These are phyloP conservation scores for Eremothecium coryli DNA, from an alignment of 1,139 yeast genomes.

Conservation along the genomic window DNA sequence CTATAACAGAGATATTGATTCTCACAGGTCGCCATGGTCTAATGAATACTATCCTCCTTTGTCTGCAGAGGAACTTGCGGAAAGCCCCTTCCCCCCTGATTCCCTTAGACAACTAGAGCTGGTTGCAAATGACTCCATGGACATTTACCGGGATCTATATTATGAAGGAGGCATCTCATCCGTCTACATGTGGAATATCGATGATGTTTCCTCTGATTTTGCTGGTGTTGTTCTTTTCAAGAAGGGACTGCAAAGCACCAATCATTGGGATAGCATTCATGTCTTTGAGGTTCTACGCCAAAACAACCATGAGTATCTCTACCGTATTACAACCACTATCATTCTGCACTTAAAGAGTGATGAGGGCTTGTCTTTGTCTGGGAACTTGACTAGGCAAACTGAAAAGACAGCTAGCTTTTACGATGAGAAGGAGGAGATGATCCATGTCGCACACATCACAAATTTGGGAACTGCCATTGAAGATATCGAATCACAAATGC, in stretches of 20 bases:
- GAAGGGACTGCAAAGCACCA: slow-evolving; percentile 44
- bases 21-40: slow-evolving; percentile 87
- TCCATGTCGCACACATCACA: slow-evolving; percentile 51
- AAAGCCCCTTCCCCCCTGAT: slow-evolving; percentile 65
- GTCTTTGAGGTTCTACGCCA: slow-evolving; percentile 68
- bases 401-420: slow-evolving; percentile 40
- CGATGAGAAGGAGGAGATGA: slow-evolving; percentile 29
- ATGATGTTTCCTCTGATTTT: slow-evolving; percentile 45
- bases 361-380: slow-evolving; percentile 51
- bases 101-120: slow-evolving; percentile 65
- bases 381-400: slow-evolving; percentile 75
- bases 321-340: slow-evolving; percentile 80
- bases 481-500: slow-evolving; percentile 77
- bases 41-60: slow-evolving; percentile 63
- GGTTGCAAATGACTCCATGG: slow-evolving; percentile 84
- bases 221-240: slow-evolving; percentile 89
- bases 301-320: slow-evolving; percentile 42
- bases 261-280: slow-evolving; percentile 88
- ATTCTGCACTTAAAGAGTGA: slow-evolving; percentile 53
- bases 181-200: slow-evolving; percentile 80
- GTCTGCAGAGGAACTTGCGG: slow-evolving; percentile 45
- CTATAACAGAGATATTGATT: slow-evolving; percentile 90
- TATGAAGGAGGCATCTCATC: slow-evolving; percentile 90
- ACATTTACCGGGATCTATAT: slow-evolving; percentile 83
- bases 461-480: slow-evolving; percentile 82